phyloP scores from a whole-genome alignment of 306 rosid species.

The Trichosanthes cucumerina region DNA sequence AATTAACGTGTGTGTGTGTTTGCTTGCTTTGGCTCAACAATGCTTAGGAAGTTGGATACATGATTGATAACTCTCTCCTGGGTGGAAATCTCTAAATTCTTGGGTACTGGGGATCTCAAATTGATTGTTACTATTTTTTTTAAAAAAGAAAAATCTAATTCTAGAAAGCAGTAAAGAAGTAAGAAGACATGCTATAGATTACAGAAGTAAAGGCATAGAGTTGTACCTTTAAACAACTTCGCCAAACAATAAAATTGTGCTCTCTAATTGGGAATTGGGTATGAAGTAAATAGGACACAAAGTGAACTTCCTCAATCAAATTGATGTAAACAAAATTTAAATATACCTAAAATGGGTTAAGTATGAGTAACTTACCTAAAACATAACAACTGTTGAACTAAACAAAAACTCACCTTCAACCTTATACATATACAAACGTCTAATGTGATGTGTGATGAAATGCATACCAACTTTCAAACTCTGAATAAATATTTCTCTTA shows the following conservation, averaged over 20 bases:
- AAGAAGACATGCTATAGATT: background rate
- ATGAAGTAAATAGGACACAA: background rate
- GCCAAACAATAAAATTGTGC: background rate
- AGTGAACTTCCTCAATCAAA: background rate
- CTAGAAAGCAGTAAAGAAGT: background rate
- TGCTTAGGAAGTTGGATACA: conserved; percentile 2
- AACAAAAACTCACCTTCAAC: background rate
- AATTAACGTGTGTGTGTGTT: background rate
- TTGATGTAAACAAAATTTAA: background rate
- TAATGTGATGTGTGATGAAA: background rate
- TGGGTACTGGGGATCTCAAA: background rate
- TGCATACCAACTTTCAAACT: background rate
- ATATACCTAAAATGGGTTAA: background rate
- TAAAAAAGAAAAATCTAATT: background rate
- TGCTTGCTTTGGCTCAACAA: background rate
- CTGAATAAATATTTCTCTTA: background rate
- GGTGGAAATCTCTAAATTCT: conserved; percentile 3
- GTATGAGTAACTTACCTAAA: background rate
- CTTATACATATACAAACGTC: background rate
- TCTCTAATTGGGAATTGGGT: background rate
- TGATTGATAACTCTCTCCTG: background rate
- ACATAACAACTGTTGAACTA: background rate
- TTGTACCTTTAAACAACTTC: background rate
- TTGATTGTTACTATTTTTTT: background rate
- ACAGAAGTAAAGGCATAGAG: background rate